Evolutionary conservation across 139 green algal species (phyloP).

Genomic region (Tetraselmis chui): DNA sequence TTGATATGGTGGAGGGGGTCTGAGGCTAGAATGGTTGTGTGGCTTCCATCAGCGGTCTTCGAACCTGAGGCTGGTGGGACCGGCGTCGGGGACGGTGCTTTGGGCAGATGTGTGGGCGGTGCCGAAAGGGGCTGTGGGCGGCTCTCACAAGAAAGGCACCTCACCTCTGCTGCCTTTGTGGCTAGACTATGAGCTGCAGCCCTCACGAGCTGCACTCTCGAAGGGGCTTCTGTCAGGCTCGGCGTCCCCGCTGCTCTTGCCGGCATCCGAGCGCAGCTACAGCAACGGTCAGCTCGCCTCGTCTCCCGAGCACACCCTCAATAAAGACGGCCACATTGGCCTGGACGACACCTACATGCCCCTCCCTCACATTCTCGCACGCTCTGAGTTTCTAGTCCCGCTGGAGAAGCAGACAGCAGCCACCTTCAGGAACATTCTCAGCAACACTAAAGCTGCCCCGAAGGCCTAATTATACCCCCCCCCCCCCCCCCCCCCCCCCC

Average conservation of each 20-base stretch:
- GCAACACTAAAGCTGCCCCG: not conserved
- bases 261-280: not conserved
- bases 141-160: slow-evolving; percentile 25
- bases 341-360: slow-evolving; percentile 38
- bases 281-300: not conserved
- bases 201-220: slow-evolving; percentile 12
- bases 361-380: slow-evolving; percentile 29
- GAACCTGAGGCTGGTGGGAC: slow-evolving; percentile 46
- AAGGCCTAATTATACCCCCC: not conserved
- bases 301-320: slow-evolving; percentile 5
- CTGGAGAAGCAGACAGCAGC: slow-evolving; percentile 31
- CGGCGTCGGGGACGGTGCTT: slow-evolving; percentile 60
- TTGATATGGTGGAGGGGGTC: not conserved
- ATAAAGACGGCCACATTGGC: slow-evolving; percentile 12
- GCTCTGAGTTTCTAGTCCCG: slow-evolving; percentile 63
- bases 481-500: too few species aligned
- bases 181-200: slow-evolving; percentile 62
- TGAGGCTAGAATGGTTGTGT: not conserved
- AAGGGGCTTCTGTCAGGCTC: slow-evolving; percentile 24
- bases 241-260: slow-evolving; percentile 50
- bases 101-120: slow-evolving; percentile 71
- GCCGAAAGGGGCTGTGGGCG: slow-evolving; percentile 33
- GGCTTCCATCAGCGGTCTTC: slow-evolving; percentile 22
- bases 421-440: not conserved
- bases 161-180: slow-evolving; percentile 64